A percentile compares a stretch with the other conserved stretches of the same genome.
Evolutionary conservation across 805 yeast species (phyloP).

Genomic region (Scheffersomyces stipitis): DNA sequence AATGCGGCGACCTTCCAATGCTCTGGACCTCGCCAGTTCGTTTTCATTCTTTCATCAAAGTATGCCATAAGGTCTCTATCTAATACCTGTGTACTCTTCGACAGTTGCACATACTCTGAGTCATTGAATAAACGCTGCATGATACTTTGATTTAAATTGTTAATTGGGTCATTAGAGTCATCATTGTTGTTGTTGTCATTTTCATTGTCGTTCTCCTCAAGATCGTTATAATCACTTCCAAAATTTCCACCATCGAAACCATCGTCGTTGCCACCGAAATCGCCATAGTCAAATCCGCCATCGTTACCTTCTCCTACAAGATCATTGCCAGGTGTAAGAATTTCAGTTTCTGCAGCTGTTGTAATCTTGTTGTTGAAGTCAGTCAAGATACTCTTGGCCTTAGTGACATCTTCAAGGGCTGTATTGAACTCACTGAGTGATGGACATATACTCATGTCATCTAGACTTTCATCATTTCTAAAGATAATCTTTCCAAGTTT

Average conservation of each 20-base stretch:
- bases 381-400: slow-evolving; percentile 47
- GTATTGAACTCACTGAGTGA: slow-evolving; percentile 61
- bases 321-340: slow-evolving; percentile 12
- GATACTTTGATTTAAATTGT: slow-evolving; percentile 12
- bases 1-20: slow-evolving; percentile 82
- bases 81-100: slow-evolving; percentile 27
- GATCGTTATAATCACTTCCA: slow-evolving; percentile 15
- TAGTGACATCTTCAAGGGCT: slow-evolving; percentile 54
- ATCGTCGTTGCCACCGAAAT: slow-evolving; percentile 14
- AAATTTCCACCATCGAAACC: slow-evolving; percentile 11
- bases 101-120: slow-evolving; percentile 12
- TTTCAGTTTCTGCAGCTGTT: slow-evolving; percentile 8
- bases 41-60: slow-evolving; percentile 69
- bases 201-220: slow-evolving; percentile 9
- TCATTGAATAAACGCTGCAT: slow-evolving; percentile 12
- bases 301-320: slow-evolving; percentile 18
- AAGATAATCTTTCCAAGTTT: slow-evolving; percentile 21
- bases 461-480: slow-evolving; percentile 18
- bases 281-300: slow-evolving; percentile 24
- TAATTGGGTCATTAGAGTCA: slow-evolving; percentile 3
- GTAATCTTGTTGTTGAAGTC: slow-evolving; percentile 39
- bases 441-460: slow-evolving; percentile 58
- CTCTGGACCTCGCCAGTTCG: slow-evolving; percentile 87
- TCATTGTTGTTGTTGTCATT: slow-evolving; percentile 4
- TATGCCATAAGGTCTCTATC: slow-evolving; percentile 74